Evolutionary conservation across 202 grass and related monocot genomes (phyloP), one percentile per base, ranked within the genome.

Genomic region (Cymbopogon flexuosus): DNA sequence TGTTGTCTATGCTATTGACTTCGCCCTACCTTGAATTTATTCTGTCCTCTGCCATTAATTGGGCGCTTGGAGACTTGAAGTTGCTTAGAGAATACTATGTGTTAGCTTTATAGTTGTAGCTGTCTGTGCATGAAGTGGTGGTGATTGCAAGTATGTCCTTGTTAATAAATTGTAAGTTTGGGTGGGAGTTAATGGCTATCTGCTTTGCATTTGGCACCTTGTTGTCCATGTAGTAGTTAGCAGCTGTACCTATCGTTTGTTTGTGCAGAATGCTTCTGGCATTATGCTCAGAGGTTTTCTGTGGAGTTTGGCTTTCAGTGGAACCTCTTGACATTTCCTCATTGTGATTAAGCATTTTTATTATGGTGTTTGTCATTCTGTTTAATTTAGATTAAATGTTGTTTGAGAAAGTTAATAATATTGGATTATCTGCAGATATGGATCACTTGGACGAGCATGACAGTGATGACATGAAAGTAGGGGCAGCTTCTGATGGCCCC

Each of bases 401-500:
- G 0, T 45, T 45, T 11, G 10, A 74, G 4, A 39, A 60, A 33
- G 27, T 49, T 77, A 62, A 51, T 41, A 35, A 8, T 82, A 12
- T 8, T 8, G 3, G 41, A 19, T 51, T n/a, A 2, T 36, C 42
- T 83, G 68, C 75, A 89, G 74, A 24, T 64, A 89, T 89, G 83
- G 88, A 89, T 64, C 69, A 69, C 19, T 19, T 80, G 81, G 88
- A 79, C 42, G 88, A 75, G 34, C 75, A 86, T 79, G 88, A 79
- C 12, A 72, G 62, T n/a, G 74, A 89, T 29, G 74, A 74, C 18
- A 36, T 79, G 75, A 36, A 85, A 70, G 7, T 37, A 70, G 83
- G 5, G n/a, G 35, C 36, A 18, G 52, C 64, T 4, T 79, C 88
- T 15, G 83, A 83, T 79, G 74, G 41, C 41, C 22, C 63, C 29